Percentiles rank a stretch among this genome's conserved stretches.
Evolutionary conservation across 2,329 filamentous ascomycete species (phyloP).

Genomic region (Penicillium rolfsii): DNA sequence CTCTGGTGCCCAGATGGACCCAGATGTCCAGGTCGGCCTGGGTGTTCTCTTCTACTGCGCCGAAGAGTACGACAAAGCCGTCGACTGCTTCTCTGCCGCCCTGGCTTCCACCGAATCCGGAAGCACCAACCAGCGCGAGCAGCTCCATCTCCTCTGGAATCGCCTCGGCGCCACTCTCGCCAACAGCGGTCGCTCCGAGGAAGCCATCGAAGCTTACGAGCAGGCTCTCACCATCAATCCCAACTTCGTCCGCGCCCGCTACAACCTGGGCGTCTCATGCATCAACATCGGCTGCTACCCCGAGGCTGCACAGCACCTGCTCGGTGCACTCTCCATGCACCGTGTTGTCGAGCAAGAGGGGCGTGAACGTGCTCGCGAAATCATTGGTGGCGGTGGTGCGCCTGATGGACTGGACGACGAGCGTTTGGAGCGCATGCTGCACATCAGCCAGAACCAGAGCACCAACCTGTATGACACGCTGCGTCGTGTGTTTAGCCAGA

Average conservation of each 20-base stretch:
- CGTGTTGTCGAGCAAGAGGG: conserved; percentile 87
- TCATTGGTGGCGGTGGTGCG: conserved; percentile 64
- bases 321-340: conserved; percentile 93
- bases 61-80: conserved; percentile 97
- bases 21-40: conserved; percentile 94
- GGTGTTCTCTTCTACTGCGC: conserved; percentile 97
- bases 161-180: conserved; percentile 92
- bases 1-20: conserved; percentile 93
- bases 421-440: conserved; percentile 82
- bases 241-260: conserved; percentile 95
- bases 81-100: conserved; percentile 95
- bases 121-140: conserved; percentile 77
- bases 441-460: conserved; percentile 80
- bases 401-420: conserved; percentile 61
- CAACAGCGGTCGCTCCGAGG: conserved; percentile 89
- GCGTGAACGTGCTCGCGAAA: conserved; percentile 78
- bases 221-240: conserved; percentile 86
- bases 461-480: conserved; percentile 96
- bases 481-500: conserved; percentile 91
- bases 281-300: conserved; percentile 97
- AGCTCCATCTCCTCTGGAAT: conserved; percentile 96
- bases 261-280: conserved; percentile 94
- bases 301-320: conserved; percentile 88
- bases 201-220: conserved; percentile 95
- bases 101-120: conserved; percentile 84